Evolutionary conservation across 345 rosid genomes (phyloP).

Genomic region (Eutrema heterophyllum): DNA sequence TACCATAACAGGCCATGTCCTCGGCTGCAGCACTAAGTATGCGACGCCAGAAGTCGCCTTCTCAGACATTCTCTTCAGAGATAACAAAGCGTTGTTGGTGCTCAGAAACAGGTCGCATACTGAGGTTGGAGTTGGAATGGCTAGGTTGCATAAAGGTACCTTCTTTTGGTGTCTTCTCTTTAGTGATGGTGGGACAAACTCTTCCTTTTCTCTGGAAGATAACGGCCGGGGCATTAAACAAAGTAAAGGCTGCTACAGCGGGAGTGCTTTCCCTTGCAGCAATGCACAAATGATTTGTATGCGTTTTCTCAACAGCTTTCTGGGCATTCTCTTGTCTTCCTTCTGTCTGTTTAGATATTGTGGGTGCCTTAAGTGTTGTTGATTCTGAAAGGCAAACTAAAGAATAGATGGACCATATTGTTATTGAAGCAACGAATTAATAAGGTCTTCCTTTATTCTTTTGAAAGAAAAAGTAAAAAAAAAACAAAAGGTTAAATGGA

Average conservation of each 20-base stretch:
- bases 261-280: constrained; percentile 63
- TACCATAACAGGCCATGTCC: constrained; percentile 65
- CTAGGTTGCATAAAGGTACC: constrained; percentile 52
- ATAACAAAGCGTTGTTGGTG: constrained; percentile 42
- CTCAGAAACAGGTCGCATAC: constrained; percentile 59
- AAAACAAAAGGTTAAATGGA: not conserved
- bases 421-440: constrained; percentile 5
- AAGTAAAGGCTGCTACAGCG: constrained; percentile 74
- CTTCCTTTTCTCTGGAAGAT: constrained; percentile 75
- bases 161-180: constrained; percentile 73
- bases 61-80: constrained; percentile 55
- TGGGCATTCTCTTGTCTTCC: not conserved
- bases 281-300: constrained; percentile 31
- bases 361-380: no score
- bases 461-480: no score
- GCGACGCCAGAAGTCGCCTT: constrained; percentile 52
- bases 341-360: constrained; percentile 16
- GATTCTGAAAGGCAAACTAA: not conserved
- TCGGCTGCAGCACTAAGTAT: constrained; percentile 69
- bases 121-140: constrained; percentile 71
- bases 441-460: not conserved
- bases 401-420: not conserved
- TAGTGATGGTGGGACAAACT: constrained; percentile 51
- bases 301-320: constrained; percentile 18
- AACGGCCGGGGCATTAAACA: constrained; percentile 74